A percentile compares a stretch with the other conserved stretches of the same genome.
phyloP scores from a whole-genome alignment of 495 filamentous ascomycete species.

The Filosporella fistucella region DNA sequence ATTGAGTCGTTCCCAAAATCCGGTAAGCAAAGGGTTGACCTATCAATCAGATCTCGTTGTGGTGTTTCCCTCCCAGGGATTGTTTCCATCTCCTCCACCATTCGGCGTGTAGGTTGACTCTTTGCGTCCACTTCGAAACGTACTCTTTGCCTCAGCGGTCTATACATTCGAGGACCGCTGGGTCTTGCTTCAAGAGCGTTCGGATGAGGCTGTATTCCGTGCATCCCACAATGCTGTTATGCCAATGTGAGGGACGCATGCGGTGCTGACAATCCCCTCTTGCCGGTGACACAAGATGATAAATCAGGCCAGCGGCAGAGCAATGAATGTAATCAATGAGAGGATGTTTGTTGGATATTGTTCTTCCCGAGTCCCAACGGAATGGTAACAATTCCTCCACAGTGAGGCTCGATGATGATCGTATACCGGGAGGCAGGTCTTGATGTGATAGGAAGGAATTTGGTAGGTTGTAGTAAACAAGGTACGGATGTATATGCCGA shows the following conservation, averaged over 20 bases:
- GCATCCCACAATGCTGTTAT: conserved; percentile 13
- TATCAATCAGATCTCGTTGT: conserved; percentile 13
- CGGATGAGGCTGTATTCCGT: conserved; percentile 4
- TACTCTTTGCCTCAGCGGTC: conserved; percentile 13
- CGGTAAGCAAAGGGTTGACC: conserved; percentile 40
- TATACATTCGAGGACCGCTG: conserved; percentile 17
- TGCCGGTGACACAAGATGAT: background rate
- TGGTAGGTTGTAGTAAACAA: no score
- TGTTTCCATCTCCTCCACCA: conserved; percentile 15
- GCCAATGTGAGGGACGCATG: conserved; percentile 1
- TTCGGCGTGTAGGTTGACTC: background rate
- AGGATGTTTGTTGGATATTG: no score
- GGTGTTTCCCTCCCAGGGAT: background rate
- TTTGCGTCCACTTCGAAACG: conserved; percentile 14
- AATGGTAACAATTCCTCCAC: no score
- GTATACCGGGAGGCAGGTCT: no score
- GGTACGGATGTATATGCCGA: no score
- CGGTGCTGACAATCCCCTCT: conserved; percentile 3
- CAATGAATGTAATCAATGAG: no score
- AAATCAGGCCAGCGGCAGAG: background rate
- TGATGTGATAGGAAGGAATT: no score
- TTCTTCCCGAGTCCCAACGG: no score
- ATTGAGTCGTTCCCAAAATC: conserved; percentile 32
- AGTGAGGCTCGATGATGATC: no score
- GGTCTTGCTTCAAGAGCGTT: conserved; percentile 11